Evolutionary conservation across 805 yeast genomes (phyloP), one percentile per base, ranked within the genome.

Genomic region (Yarrowia deformans): DNA sequence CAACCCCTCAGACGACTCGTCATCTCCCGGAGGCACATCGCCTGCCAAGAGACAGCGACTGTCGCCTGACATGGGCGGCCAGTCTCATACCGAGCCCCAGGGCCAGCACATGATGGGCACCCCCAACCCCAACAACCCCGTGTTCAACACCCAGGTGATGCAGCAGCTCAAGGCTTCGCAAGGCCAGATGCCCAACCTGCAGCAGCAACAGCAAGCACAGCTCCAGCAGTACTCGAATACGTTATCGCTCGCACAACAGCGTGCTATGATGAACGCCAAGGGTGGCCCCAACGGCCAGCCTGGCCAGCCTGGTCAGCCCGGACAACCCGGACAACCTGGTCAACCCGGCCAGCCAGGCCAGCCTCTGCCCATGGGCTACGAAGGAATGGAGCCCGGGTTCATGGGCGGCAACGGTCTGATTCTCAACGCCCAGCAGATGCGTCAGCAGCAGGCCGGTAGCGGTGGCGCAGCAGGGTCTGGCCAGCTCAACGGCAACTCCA

Each of bases 401-500:
- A 72, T 40, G 73, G 73, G 32, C 69, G 71, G 68, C 58, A 50
- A 37, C 52, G 68, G 42, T 48, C 55, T 54, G 71, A 72, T 32
- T 52, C 55, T 52, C 63, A 71, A 34, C 50, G 61, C 42, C 40
- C 71, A 29, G 45, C 70, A 54, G 70, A 72, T 67, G 72, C 69
- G 72, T n/a, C 72, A 68, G 50, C 71, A 70, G 37, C 67, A 72
- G n/a, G 61, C 87, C 81, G 71, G 86, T 81, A 43, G 34, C 19
- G 72, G 79, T 71, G 69, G 77, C 69, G 70, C 77, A 58, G 40
- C 74, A 54, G 71, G 70, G 13, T 64, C 67, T 43, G 71, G 69
- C 50, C 76, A 76, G 72, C 81, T 79, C 69, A 82, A 82, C 12
- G 74, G 71, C 54, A 77, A 77, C 72, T 81, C 79, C 69, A 84